Base-by-base conservation (phyloP, 2,329 filamentous ascomycete genomes). In the Botryotinia calthae region DNA sequence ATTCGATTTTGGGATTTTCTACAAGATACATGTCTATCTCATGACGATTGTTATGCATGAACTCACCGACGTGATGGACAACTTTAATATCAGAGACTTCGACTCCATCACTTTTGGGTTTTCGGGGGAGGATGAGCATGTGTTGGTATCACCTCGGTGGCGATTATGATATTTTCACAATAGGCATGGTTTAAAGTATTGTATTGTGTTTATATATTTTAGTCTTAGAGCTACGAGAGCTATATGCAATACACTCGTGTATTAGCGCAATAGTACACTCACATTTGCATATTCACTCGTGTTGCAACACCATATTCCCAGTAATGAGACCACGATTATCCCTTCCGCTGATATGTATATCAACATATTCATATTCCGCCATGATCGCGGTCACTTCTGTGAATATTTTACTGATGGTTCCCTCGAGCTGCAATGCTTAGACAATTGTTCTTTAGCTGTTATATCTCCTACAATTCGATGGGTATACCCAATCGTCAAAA, bases 331-430 rank as follows among this genome's bases (percentile, higher is more conserved):
- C 31, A 59, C 34, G 34, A 37, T 37, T 37, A 5, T 6, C 6
- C 7, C 5, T 37, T 37, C 34, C 34, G 34, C 34, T 37, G 34
- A 37, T 37, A 37, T 37, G 34, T 1, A 64, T 31, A 64, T 12
- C 0, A 82, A 86, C 66, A 86, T 84, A 0, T 73, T 86, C 58
- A 84, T 87, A 54, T 81, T 85, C 58, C 82, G 86, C 18, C 84
- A 86, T 67, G 84, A 84, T 9, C 79, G 83, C 54, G 83, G 83
- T 74, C 85, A 83, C 74, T 40, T 14, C 37, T 5, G 22, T 9
- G 16, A 9, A 3, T 79, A 76, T 4, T 80, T 79, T n/a, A 31
- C 75, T 1, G 81, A 84, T 42, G 85, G 1, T 85, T 68, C 80
- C 82, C 83, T 86, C 75, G 80, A 83, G 31, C 80, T 79, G 67